phyloP scores from a whole-genome alignment of 371 early-diverging fungal species.

The Apophysomyces sp. region DNA sequence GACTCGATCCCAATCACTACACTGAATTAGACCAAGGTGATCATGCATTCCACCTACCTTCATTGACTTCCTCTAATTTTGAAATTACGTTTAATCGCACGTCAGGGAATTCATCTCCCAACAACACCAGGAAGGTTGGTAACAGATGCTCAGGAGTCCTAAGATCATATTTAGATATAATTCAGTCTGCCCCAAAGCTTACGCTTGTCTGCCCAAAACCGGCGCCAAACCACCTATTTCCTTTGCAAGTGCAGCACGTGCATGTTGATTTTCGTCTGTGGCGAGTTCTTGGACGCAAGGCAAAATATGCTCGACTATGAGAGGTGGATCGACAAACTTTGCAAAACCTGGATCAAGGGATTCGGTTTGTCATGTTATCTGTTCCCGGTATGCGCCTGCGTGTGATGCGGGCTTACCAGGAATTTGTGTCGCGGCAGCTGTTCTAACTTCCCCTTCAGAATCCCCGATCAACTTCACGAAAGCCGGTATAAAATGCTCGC shows the following conservation, averaged over 20 bases:
- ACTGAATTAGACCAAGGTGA: not conserved
- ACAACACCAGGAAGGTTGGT: conserved; percentile 87
- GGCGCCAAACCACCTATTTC: conserved; percentile 93
- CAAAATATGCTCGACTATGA: conserved; percentile 75
- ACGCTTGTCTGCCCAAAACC: conserved; percentile 88
- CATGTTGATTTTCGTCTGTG: conserved; percentile 91
- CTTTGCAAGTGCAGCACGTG: conserved; percentile 90
- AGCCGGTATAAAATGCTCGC: conserved; percentile 66
- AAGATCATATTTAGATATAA: not conserved
- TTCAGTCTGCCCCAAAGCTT: conserved; percentile 17
- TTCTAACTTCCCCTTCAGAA: conserved; percentile 95
- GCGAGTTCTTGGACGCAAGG: conserved; percentile 89
- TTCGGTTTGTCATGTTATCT: not conserved
- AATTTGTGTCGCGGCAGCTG: conserved; percentile 82
- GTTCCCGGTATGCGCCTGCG: not conserved
- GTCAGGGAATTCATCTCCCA: conserved; percentile 95
- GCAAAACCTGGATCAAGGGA: conserved; percentile 65
- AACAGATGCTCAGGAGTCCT: conserved; percentile 90
- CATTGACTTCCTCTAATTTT: conserved; percentile 89
- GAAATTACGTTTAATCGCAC: conserved; percentile 97
- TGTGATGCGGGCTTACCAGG: conserved; percentile 55
- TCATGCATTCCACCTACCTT: conserved; percentile 41
- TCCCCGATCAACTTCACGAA: conserved; percentile 87
- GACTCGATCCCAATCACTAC: conserved; percentile 93
- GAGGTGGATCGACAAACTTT: conserved; percentile 72